phyloP scores from a whole-genome alignment of 352 stramenopile species.

The Phytophthora idaei region DNA sequence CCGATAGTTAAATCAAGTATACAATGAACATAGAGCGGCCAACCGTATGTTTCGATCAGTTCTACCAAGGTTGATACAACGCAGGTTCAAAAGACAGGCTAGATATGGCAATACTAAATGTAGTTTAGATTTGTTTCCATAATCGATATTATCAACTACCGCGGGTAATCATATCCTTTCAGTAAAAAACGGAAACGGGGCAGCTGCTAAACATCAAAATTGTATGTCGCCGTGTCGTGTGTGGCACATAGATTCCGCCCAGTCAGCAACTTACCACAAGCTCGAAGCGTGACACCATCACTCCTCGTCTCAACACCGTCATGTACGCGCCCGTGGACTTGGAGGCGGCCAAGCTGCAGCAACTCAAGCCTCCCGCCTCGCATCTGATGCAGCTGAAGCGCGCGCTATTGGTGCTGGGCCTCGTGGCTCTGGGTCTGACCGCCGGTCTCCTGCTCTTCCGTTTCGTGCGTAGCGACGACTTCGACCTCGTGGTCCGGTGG shows the following conservation, averaged over 20 bases:
- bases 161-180: neutral
- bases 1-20: neutral
- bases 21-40: conserved; percentile 3
- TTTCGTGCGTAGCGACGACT: conserved; percentile 54
- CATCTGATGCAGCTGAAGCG: conserved; percentile 18
- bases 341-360: conserved; percentile 22
- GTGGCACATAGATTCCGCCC: conserved; percentile 1
- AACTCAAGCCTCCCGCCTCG: neutral
- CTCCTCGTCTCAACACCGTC: conserved; percentile 11
- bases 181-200: neutral
- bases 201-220: no score
- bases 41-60: neutral
- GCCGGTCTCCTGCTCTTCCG: conserved; percentile 35
- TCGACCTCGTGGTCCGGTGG: conserved; percentile 54
- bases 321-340: conserved; percentile 38
- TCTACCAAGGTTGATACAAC: neutral
- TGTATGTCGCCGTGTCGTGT: conserved; percentile 5
- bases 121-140: neutral
- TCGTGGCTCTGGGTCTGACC: conserved; percentile 32
- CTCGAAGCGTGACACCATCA: conserved; percentile 16
- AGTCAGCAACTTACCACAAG: conserved; percentile 16
- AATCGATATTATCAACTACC: neutral
- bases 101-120: neutral
- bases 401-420: conserved; percentile 20
- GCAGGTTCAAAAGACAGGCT: neutral